Base-by-base conservation (phyloP, 129 eudicot genomes). In the Centrapalus pauciflorus region DNA sequence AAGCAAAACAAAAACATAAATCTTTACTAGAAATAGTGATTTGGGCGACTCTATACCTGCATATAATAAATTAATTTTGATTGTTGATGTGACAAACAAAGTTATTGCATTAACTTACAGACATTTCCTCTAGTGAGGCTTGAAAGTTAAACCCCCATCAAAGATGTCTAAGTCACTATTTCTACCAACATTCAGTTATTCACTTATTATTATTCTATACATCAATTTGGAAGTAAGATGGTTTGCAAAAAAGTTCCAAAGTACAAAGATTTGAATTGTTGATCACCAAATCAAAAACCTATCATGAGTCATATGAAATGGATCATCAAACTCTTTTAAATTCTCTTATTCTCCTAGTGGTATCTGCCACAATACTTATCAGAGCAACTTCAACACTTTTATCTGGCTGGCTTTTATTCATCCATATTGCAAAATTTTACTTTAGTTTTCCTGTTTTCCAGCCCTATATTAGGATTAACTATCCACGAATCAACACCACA, bases 271-370 rank as follows among this genome's bases (percentile, higher is more conserved):
- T 58, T 0, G 2, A 64, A 2, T 37, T 56, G 30, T 20, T 29
- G 46, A 56, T 57, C 16, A 33, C 21, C 23, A 50, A 40, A 43
- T 70, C 24, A 41, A 38, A 40, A 14, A 27, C 29, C 45, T 40
- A 40, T 1, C 40, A 69, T 17, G 26, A 40, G 57, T 19, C 10
- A 19, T 10, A 54, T 62, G 33, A 62, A 5, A 62, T 0, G 29
- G 1, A 67, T 1, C 63, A 67, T 55, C 21, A 27, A 56, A 41
- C 66, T 69, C 56, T 55, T 43, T 27, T 69, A 28, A 35, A 55
- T 27, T 27, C 49, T 37, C 37, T 9, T 54, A 55, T 27, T 27
- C 49, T 37, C 37, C 14, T 54, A 33, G 7, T 33, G 12, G 35
- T 66, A 59, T 65, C n/a, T 24, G 3, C n/a, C 30, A 35, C 1